Evolutionary conservation across 306 rosid species (phyloP), one percentile per base, ranked within the genome.

Genomic region (Canavalia ensiformis): DNA sequence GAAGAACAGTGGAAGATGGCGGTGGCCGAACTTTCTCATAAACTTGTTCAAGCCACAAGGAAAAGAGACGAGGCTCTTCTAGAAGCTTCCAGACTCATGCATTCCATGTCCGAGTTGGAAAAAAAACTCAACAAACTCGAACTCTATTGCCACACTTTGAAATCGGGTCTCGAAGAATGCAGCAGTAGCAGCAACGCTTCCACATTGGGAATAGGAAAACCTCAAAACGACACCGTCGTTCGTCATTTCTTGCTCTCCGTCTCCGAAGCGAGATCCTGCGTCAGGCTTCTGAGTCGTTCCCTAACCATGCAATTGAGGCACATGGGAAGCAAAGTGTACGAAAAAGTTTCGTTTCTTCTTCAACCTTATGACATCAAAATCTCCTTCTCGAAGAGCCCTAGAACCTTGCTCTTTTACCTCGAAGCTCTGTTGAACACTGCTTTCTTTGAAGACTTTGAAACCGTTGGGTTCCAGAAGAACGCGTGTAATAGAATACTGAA

Each of bases 1-100:
- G 99, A 96, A 83, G 99, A 96, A 80, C 94, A 90, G 3, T 93
- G 97, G 99, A 96, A 88, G 66, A 62, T 88, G 5, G 97, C 99
- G 0, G 91, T 90, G 54, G 90, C 91, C 0, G 98, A 96, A 84
- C 91, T 96, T 25, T 96, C 99, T 5, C 97, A 93, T 64, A 96
- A 90, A 79, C 85, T 96, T 31, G 84, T 90, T 47, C 97, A 93
- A 12, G 88, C 97, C 0, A 93, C 98, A 0, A 88, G 94, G 60
- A 92, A 90, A 52, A 82, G 91, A 29, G 97, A 96, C 54, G 98
- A 93, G 46, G 98, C 98, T 6, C 65, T 89, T 74, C 77, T 84
- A 7, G 97, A 93, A 80, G 97, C 97, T 70, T 96, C 99, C 0
- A 84, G 89, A 84, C 90, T 93, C 5, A 95, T 93, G 77, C 75